Base-by-base conservation (phyloP, 371 early-diverging fungal genomes). In the Rhizopus microsporus region DNA sequence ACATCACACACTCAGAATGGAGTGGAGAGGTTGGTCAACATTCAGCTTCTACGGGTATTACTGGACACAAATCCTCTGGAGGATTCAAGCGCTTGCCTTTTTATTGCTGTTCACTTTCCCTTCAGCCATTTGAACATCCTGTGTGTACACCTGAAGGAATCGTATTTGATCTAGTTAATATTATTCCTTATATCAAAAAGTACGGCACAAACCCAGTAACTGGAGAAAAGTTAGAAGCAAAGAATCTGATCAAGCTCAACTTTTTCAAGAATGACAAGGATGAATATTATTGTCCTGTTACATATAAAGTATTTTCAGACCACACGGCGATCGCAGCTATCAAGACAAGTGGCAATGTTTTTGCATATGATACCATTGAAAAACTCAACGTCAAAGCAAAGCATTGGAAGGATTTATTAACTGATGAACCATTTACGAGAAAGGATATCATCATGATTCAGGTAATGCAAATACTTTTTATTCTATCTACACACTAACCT, bases 1-100 rank as follows among this genome's bases (percentile, higher is more conserved):
- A 89, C 70, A 91, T 93, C 51, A 92, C 94, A 4, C 91, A 92
- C 71, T 88, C 90, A 29, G 97, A 96, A 76, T 95, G 95, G 93
- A 79, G 88, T 42, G 88, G 90, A 32, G 86, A 90, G 52, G 87
- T 89, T 23, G 92, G 89, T 16, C 80, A 88, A 79, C 61, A 87
- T 85, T 82, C 75, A 55, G 80, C 80, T 23, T 76, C 62, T 72
- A 84, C 82, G 71, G 91, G 67, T 80, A 88, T 60, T 9, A 54
- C 61, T 7, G 61, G 57, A 0, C 42, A 44, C 5, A 47, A 77
- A 50, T 72, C 68, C 15, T 86, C 49, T 17, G 34, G 49, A 3
- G 66, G 60, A 6, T 65, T 92, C 63, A 83, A 88, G 56, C 75
- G 85, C 17, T 69, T 94, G 12, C 93, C 94, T 1, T 93, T 93